These are phyloP conservation scores for Datisca glomerata DNA, from an alignment of 306 rosid species.

Conservation along the genomic window DNA sequence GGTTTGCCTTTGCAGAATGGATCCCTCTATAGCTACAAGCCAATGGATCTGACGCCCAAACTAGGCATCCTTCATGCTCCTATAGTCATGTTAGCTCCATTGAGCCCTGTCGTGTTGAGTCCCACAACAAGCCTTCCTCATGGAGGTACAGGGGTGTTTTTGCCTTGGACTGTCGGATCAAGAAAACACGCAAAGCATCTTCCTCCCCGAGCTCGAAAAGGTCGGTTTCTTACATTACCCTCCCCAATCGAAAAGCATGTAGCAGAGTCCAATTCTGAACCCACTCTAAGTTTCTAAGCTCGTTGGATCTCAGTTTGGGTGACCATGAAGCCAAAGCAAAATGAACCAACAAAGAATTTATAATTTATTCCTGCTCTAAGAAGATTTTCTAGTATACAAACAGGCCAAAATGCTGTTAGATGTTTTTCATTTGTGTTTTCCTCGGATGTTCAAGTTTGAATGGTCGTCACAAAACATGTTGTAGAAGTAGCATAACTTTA, in stretches of 20 bases:
- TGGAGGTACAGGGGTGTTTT: constrained; percentile 85
- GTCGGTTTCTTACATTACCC: constrained; percentile 49
- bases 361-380: neutral
- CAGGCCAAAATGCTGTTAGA: no score
- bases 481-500: no score
- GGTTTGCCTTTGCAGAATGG: constrained; percentile 30
- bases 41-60: constrained; percentile 46
- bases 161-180: constrained; percentile 79
- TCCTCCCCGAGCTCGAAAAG: constrained; percentile 93
- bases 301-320: constrained; percentile 1
- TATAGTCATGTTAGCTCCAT: constrained; percentile 55
- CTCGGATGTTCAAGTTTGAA: no score
- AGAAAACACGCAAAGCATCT: constrained; percentile 83
- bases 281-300: constrained; percentile 34
- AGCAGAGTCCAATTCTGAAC: constrained; percentile 50
- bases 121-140: constrained; percentile 23
- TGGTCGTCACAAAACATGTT: no score
- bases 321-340: constrained; percentile 5
- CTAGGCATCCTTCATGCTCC: constrained; percentile 62
- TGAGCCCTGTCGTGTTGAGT: constrained; percentile 41
- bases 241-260: constrained; percentile 39
- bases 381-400: no score
- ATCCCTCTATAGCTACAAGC: constrained; percentile 33
- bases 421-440: no score
- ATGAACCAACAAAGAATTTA: neutral